phyloP scores from a whole-genome alignment of 768 basidiomycete genomes.

The Mycena crocata region DNA sequence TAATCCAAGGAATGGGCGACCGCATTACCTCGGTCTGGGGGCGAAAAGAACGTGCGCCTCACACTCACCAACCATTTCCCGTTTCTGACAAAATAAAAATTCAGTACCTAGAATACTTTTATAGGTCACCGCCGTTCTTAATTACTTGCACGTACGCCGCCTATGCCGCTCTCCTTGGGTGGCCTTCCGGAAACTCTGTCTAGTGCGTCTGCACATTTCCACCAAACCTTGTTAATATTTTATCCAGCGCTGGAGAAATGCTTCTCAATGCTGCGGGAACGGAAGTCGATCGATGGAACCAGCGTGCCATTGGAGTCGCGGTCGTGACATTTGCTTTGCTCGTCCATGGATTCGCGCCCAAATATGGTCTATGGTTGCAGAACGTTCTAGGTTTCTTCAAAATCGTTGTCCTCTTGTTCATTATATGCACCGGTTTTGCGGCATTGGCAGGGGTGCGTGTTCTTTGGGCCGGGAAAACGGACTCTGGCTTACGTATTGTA shows the following conservation, averaged over 20 bases:
- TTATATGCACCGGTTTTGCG: slow-evolving; percentile 65
- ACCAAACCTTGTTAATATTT: slow-evolving; percentile 81
- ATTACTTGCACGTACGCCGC: slow-evolving; percentile 66
- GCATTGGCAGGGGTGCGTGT: slow-evolving; percentile 57
- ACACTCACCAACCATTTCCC: no score
- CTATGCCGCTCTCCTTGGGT: slow-evolving; percentile 68
- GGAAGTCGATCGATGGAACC: slow-evolving; percentile 55
- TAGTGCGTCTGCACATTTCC: no score
- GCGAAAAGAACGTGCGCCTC: slow-evolving; percentile 84
- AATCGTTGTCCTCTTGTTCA: slow-evolving; percentile 59
- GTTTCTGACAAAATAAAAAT: no score
- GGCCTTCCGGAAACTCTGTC: slow-evolving; percentile 64
- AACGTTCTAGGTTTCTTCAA: slow-evolving; percentile 72
- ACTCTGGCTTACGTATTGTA: no score
- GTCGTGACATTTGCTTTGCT: slow-evolving; percentile 67
- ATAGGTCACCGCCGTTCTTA: slow-evolving; percentile 67
- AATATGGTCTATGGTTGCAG: slow-evolving; percentile 69
- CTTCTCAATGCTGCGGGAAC: slow-evolving; percentile 41
- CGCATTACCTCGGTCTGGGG: slow-evolving; percentile 76
- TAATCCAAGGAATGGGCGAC: slow-evolving; percentile 84
- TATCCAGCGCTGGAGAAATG: no score
- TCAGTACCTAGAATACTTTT: slow-evolving; percentile 77
- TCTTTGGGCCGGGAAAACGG: no score
- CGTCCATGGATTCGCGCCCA: slow-evolving; percentile 63
- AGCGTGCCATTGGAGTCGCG: slow-evolving; percentile 61